Percentiles rank a stretch among this genome's conserved stretches.
Conservation (phyloP, 2,329 filamentous ascomycete genomes). For the Aspergillus candidus region DNA sequence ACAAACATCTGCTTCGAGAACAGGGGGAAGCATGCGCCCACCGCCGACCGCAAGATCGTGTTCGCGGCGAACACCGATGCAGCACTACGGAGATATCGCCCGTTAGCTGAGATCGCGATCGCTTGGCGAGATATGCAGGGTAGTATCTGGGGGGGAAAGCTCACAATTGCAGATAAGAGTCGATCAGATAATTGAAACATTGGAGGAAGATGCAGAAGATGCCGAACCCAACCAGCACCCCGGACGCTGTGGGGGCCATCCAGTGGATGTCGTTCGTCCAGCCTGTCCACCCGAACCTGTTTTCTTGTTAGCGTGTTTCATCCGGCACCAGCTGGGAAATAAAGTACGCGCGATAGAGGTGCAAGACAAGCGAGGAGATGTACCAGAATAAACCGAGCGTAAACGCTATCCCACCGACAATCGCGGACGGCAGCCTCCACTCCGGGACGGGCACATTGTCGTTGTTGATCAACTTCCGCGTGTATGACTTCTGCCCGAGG, state of each 20-base stretch:
- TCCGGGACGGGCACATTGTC: constrained; percentile 27
- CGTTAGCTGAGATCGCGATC: constrained; percentile 8
- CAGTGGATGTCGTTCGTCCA: constrained; percentile 29
- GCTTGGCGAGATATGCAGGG: not conserved
- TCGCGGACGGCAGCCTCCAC: constrained; percentile 28
- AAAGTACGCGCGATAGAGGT: not conserved
- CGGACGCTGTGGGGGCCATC: constrained; percentile 30
- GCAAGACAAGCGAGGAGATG: not conserved
- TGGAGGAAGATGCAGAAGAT: constrained; percentile 31
- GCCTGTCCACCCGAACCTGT: constrained; percentile 30
- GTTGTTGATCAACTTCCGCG: constrained; percentile 25
- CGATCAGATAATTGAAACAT: constrained; percentile 35
- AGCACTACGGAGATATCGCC: constrained; percentile 32
- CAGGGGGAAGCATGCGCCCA: constrained; percentile 32
- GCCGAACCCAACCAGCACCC: constrained; percentile 28
- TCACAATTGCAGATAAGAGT: constrained; percentile 37
- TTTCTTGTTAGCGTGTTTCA: not conserved
- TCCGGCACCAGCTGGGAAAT: not conserved
- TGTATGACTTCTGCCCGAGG: constrained; percentile 21
- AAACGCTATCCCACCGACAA: constrained; percentile 29
- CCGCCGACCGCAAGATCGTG: constrained; percentile 32
- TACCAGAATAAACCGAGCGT: constrained; percentile 33
- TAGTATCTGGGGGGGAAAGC: constrained; percentile 9
- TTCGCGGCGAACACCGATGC: constrained; percentile 36
- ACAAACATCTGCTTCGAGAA: constrained; percentile 34